Conservation (phyloP, 129 eudicot species). For the Artemisia tridentata region DNA sequence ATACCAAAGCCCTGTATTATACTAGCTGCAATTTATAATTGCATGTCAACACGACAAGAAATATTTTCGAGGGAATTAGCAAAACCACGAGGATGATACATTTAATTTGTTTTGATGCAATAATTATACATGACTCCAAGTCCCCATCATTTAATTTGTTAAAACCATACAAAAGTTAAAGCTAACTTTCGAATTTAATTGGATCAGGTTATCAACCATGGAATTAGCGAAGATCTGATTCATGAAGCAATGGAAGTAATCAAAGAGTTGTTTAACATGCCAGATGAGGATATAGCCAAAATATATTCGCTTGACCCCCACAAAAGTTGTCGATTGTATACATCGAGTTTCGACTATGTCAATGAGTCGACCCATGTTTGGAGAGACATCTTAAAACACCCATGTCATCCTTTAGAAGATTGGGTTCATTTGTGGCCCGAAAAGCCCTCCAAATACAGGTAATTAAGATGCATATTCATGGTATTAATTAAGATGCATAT, state of each 20-base stretch:
- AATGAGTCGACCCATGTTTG: constrained; percentile 23
- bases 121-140: too few relatives aligned
- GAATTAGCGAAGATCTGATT: constrained; percentile 18
- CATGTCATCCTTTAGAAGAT: constrained; percentile 23
- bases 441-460: constrained; percentile 23
- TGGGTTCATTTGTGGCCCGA: constrained; percentile 23
- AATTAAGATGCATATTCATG: not conserved
- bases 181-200: too few relatives aligned
- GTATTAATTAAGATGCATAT: too few relatives aligned
- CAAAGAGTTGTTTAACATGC: constrained; percentile 26
- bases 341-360: constrained; percentile 22
- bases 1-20: too few relatives aligned
- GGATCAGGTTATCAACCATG: constrained; percentile 36
- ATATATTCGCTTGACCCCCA: not conserved
- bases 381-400: constrained; percentile 29
- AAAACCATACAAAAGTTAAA: too few relatives aligned
- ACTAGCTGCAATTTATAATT: too few relatives aligned
- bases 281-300: constrained; percentile 19
- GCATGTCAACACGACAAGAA: too few relatives aligned
- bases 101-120: too few relatives aligned
- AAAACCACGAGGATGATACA: too few relatives aligned
- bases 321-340: constrained; percentile 17
- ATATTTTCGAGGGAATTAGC: too few relatives aligned
- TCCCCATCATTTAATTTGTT: too few relatives aligned
- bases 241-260: constrained; percentile 15